Percentiles rank a stretch among this genome's conserved stretches.
phyloP scores from a whole-genome alignment of 768 basidiomycete species.

The Collybia sordida region DNA sequence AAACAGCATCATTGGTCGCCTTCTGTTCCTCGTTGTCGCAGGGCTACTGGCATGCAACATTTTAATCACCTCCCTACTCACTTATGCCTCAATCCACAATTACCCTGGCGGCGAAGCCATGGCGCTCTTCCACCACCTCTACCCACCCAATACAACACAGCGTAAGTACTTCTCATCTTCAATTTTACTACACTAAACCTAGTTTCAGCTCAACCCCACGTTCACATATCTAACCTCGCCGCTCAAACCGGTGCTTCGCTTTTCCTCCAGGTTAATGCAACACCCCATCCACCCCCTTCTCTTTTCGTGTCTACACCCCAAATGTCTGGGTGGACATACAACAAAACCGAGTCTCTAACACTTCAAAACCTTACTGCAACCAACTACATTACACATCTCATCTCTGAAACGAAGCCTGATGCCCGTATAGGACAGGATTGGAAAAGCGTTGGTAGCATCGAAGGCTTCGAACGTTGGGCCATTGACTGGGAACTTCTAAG shows the following conservation, averaged over 20 bases:
- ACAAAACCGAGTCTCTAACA: constrained; percentile 75
- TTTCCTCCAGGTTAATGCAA: constrained; percentile 71
- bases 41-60: constrained; percentile 55
- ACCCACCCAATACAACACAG: constrained; percentile 23
- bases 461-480: constrained; percentile 22
- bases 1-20: constrained; percentile 40
- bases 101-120: constrained; percentile 90
- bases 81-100: constrained; percentile 64
- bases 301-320: constrained; percentile 10
- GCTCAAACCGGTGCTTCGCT: constrained; percentile 90
- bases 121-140: constrained; percentile 53
- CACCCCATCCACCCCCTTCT: constrained; percentile 42
- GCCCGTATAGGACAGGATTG: constrained; percentile 27
- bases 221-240: constrained; percentile 83
- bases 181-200: neutral
- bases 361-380: constrained; percentile 35
- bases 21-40: constrained; percentile 45
- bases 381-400: constrained; percentile 56
- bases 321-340: constrained; percentile 59
- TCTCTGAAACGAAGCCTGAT: constrained; percentile 46
- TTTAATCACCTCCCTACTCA: constrained; percentile 48
- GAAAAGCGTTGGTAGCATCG: constrained; percentile 41
- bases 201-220: constrained; percentile 33
- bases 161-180: constrained; percentile 8
- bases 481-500: constrained; percentile 25